Percentiles rank a stretch among this genome's conserved stretches.
Evolutionary conservation across 345 rosid species (phyloP).

Genomic region (Eucalyptus regnans): DNA sequence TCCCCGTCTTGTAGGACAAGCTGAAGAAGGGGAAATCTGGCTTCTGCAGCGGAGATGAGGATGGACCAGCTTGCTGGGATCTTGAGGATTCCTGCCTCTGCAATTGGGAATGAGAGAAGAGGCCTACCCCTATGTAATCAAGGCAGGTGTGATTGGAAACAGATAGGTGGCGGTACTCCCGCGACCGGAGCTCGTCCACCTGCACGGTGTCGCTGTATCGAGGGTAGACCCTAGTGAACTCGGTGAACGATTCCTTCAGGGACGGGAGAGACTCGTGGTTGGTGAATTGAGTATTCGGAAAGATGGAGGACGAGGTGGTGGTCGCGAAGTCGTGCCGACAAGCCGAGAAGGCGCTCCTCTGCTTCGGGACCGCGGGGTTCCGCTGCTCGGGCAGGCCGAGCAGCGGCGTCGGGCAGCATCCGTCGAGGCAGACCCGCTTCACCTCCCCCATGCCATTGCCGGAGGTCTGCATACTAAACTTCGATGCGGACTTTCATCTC

Average conservation of each 20-base stretch:
- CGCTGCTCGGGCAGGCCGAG: conserved; percentile 18
- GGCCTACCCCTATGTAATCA: conserved; percentile 86
- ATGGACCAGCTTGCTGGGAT: conserved; percentile 26
- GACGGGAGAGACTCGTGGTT: conserved; percentile 80
- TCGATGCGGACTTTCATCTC: conserved; percentile 12
- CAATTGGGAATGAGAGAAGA: conserved; percentile 69
- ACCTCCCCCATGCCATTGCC: conserved; percentile 15
- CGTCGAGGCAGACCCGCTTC: conserved; percentile 33
- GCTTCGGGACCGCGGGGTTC: conserved; percentile 7
- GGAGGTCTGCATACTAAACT: not conserved
- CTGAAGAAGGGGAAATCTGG: conserved; percentile 75
- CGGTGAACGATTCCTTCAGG: conserved; percentile 39
- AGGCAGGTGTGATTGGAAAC: conserved; percentile 60
- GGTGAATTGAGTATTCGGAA: conserved; percentile 63
- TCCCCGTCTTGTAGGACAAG: conserved; percentile 66
- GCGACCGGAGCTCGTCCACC: conserved; percentile 54
- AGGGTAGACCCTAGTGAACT: conserved; percentile 58
- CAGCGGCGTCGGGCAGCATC: conserved; percentile 52
- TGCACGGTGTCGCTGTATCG: conserved; percentile 38
- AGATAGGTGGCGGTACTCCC: conserved; percentile 62
- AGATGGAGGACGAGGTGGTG: conserved; percentile 46
- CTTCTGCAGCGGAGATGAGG: not conserved
- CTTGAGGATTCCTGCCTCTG: conserved; percentile 28
- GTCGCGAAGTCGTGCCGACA: conserved; percentile 56
- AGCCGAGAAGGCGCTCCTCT: conserved; percentile 40